phyloP scores from a whole-genome alignment of 495 filamentous ascomycete genomes.

The Cercophora scortea region DNA sequence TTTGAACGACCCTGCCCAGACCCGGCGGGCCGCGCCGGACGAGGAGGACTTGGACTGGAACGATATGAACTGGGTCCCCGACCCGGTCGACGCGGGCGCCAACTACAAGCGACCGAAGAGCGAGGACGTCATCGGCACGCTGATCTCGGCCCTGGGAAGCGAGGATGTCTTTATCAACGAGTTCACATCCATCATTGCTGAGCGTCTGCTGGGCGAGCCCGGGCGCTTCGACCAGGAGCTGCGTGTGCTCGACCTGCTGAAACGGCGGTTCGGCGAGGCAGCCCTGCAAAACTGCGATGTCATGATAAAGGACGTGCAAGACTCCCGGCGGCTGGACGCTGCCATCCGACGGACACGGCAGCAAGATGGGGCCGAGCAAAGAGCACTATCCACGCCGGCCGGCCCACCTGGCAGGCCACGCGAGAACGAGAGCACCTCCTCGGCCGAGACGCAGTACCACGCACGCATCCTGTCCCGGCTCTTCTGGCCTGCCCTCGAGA shows the following conservation, averaged over 20 bases:
- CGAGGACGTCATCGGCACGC: constrained; percentile 83
- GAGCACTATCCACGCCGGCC: constrained; percentile 23
- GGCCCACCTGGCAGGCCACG: constrained; percentile 18
- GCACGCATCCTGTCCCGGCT: constrained; percentile 84
- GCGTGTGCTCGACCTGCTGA: constrained; percentile 75
- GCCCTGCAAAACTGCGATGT: constrained; percentile 87
- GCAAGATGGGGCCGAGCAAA: constrained; percentile 7
- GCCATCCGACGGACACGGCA: constrained; percentile 46
- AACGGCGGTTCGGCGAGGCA: constrained; percentile 78
- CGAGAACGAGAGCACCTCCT: constrained; percentile 8
- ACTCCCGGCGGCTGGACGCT: constrained; percentile 66
- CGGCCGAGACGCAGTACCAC: constrained; percentile 39
- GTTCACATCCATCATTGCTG: constrained; percentile 75
- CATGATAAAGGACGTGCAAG: constrained; percentile 91
- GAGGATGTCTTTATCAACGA: constrained; percentile 90
- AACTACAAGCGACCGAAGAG: constrained; percentile 86
- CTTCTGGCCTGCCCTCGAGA: constrained; percentile 84
- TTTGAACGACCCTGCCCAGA: constrained; percentile 53
- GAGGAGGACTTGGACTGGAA: constrained; percentile 75
- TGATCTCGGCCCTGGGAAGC: constrained; percentile 79
- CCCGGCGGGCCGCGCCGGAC: constrained; percentile 35
- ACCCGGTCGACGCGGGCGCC: constrained; percentile 85
- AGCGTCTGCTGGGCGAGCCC: constrained; percentile 69
- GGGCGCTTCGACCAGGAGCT: constrained; percentile 65
- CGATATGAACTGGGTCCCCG: constrained; percentile 85